Evolutionary conservation across 164 flowering plant genomes (phyloP), one percentile per base, ranked within the genome.

Genomic region (Tinospora cordifolia): DNA sequence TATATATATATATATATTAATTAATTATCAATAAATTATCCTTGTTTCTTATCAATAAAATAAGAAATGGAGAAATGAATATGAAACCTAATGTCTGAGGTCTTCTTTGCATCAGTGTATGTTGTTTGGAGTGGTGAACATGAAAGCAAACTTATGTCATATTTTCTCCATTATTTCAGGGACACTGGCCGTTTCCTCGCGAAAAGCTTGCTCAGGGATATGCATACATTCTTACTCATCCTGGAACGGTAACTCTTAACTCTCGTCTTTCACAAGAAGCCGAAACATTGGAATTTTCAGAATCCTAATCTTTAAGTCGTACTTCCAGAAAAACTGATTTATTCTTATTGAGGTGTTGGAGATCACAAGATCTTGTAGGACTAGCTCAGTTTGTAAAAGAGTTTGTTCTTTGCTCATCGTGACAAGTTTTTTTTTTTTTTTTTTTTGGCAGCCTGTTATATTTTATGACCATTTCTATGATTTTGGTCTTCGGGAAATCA

Each of bases 121-220:
- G 46, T 51, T 17, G 15, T 51, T 51, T 2, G 58, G 1, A 51
- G 58, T 5, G 30, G 30, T 60, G 17, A 27, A 26, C 6, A 72
- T 12, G 49, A 71, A 71, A 46, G 19, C n/a, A 22, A 62, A 41
- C n/a, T 68, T 66, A 9, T 62, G n/a, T 26, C 13, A 13, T 34
- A 6, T 22, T 11, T 68, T 47, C 24, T 69, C 38, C 70, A 39
- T 66, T 69, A 51, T 73, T 70, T 63, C 80, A 86, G 86, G 87
- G 86, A 63, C 89, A 82, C 69, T 87, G 90, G 90, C 88, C 88
- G 69, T 87, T 87, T 70, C 90, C 90, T 26, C 72, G 87, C 54
- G 90, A 85, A 66, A 87, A 85, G 80, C 81, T 85, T 41, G 69
- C 67, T 26, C 90, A 85, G 64, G 90, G 90, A 73, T 85, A 87